Evolutionary conservation across 202 grass and related monocot genomes (phyloP), one percentile per base, ranked within the genome.

Genomic region (Musa balbisiana): DNA sequence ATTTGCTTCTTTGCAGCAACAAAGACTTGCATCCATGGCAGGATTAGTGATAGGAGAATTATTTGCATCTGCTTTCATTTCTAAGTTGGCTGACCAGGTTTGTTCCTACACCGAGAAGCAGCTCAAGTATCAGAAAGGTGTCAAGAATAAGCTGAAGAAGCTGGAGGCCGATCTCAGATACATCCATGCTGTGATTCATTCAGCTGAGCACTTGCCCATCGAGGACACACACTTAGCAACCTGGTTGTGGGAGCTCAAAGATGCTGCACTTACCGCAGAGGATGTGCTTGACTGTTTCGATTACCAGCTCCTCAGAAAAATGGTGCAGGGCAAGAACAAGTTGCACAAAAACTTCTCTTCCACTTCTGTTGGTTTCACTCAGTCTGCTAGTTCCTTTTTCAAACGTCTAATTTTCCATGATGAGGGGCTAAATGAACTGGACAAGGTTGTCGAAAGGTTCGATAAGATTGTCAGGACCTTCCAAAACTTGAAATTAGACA

Each of bases 91-190:
- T 17, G 55, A 58, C 55, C 55, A 58, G 55, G 55, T 58, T 5
- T 17, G 19, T 2, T 58, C 55, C 55, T 58, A 58, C 55, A 58
- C 19, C 55, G 17, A 19, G 11, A 19, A 58, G 55, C 11, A 58
- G 55, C 55, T 58, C 55, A 58, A 16, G 11, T 58, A 19, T 58
- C 15, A 58, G 17, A 58, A 19, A 3, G 14, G 15, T 15, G 55
- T 58, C 55, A 58, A 58, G 55, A 58, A 58, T 58, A 58, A 58
- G 55, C 55, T 58, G 55, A 58, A 58, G 55, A 58, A 58, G 19
- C 55, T 58, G 55, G 55, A 58, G 55, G 14, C 16, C 3, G 19
- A 58, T 15, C 55, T 58, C 15, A 58, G 55, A 58, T 58, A 5
- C 11, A 58, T 58, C 55, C 55, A 58, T n/a, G 55, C 55, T 15